Conservation (phyloP, 441 rosid species). For the Gossypium gossypioides region DNA sequence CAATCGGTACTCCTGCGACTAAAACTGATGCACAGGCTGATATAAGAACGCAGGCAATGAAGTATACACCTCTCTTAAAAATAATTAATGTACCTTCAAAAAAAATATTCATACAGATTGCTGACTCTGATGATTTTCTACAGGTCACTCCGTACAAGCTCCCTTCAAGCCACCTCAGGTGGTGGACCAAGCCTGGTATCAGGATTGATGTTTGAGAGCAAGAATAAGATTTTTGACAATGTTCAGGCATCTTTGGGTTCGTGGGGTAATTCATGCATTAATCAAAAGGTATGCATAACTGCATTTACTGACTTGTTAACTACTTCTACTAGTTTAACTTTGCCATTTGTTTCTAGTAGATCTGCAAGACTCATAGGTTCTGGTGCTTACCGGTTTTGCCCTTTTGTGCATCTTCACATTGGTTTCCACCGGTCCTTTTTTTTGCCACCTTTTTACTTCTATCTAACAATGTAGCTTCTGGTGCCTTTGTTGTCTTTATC, state of each 20-base stretch:
- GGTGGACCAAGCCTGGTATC: conserved; percentile 39
- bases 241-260: conserved; percentile 56
- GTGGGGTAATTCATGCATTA: conserved; percentile 56
- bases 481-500: background rate
- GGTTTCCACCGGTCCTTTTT: background rate
- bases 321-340: background rate
- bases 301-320: background rate
- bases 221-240: conserved; percentile 50
- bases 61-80: conserved; percentile 27
- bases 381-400: background rate
- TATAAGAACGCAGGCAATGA: conserved; percentile 40
- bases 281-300: conserved; percentile 52
- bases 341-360: background rate
- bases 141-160: conserved; percentile 50
- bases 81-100: conserved; percentile 9
- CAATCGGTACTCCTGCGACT: conserved; percentile 64
- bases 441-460: background rate
- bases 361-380: background rate
- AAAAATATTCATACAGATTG: background rate
- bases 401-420: background rate
- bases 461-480: background rate
- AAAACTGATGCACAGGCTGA: conserved; percentile 49
- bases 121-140: conserved; percentile 17
- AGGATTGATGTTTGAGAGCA: conserved; percentile 42
- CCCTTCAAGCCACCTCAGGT: conserved; percentile 29